phyloP scores from a whole-genome alignment of 169 alveolate genomes.

The Eimeria sp. region DNA sequence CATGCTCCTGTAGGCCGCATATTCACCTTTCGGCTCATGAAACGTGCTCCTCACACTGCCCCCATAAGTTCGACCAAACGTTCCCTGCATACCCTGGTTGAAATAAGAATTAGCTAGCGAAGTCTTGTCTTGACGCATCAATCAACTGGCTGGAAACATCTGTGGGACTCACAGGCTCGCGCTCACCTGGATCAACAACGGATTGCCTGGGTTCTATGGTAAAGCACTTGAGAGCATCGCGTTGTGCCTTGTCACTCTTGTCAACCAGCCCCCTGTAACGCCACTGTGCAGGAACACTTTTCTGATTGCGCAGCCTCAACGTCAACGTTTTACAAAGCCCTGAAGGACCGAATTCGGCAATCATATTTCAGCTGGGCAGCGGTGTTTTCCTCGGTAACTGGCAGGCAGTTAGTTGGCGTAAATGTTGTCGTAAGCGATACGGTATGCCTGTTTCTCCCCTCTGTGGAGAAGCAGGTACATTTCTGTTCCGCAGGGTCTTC shows the following conservation, averaged over 20 bases:
- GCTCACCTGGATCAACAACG: conserved; percentile 49
- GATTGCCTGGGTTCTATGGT: conserved; percentile 47
- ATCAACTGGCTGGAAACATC: neutral
- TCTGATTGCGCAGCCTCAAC: conserved; percentile 90
- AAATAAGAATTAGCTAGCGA: neutral
- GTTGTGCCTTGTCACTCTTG: conserved; percentile 85
- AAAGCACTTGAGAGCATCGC: conserved; percentile 58
- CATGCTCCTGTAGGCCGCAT: conserved; percentile 84
- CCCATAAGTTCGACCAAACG: neutral
- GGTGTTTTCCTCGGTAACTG: neutral
- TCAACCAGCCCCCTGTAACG: conserved; percentile 88
- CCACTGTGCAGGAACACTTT: conserved; percentile 96
- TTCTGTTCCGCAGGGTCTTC: neutral
- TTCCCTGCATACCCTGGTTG: neutral
- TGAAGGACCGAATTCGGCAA: conserved; percentile 85
- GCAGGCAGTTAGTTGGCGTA: neutral
- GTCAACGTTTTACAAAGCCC: conserved; percentile 89
- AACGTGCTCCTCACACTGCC: neutral
- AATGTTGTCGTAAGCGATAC: neutral
- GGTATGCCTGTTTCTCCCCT: no score
- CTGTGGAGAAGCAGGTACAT: neutral
- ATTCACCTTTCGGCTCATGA: neutral
- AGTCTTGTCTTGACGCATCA: neutral
- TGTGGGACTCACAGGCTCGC: neutral
- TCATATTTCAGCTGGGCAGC: neutral